A percentile compares a stretch with the other conserved stretches of the same genome.
Evolutionary conservation across 2,329 filamentous ascomycete species (phyloP).

Genomic region (Fonsecaea pedrosoi): DNA sequence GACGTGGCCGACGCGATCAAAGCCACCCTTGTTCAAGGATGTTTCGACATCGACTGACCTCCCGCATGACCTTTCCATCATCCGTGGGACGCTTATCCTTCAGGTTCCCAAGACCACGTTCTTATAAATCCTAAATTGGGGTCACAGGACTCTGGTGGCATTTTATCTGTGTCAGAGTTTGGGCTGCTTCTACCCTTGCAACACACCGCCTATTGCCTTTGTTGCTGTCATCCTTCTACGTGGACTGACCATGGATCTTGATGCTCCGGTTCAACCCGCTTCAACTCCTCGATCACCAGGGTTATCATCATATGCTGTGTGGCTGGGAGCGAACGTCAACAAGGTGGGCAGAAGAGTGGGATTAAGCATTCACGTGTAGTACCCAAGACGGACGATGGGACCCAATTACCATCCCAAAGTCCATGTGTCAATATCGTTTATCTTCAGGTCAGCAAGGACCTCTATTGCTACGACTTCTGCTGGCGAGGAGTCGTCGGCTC

Average conservation of each 20-base stretch:
- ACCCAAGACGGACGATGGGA: background rate
- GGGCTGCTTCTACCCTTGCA: constrained; percentile 6
- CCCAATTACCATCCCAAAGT: background rate
- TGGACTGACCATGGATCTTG: background rate
- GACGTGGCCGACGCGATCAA: constrained; percentile 28
- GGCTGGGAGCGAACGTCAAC: background rate
- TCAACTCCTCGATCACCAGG: background rate
- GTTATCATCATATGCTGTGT: background rate
- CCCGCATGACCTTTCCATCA: constrained; percentile 12
- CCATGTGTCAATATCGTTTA: background rate
- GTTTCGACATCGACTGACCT: constrained; percentile 12
- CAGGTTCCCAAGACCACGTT: constrained; percentile 1
- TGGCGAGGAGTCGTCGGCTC: background rate
- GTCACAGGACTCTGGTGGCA: constrained; percentile 24
- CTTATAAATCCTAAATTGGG: background rate
- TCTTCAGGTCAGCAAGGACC: background rate
- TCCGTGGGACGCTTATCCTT: constrained; percentile 14
- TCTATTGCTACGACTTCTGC: background rate
- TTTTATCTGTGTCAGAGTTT: background rate
- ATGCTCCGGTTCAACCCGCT: background rate
- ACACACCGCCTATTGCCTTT: constrained; percentile 29
- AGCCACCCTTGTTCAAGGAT: constrained; percentile 1
- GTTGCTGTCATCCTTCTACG: background rate
- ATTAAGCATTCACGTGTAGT: background rate
- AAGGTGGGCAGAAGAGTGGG: background rate